Percentiles rank a stretch among this genome's conserved stretches.
Evolutionary conservation across 2,329 filamentous ascomycete genomes (phyloP).

Genomic region (Knufia petricola): DNA sequence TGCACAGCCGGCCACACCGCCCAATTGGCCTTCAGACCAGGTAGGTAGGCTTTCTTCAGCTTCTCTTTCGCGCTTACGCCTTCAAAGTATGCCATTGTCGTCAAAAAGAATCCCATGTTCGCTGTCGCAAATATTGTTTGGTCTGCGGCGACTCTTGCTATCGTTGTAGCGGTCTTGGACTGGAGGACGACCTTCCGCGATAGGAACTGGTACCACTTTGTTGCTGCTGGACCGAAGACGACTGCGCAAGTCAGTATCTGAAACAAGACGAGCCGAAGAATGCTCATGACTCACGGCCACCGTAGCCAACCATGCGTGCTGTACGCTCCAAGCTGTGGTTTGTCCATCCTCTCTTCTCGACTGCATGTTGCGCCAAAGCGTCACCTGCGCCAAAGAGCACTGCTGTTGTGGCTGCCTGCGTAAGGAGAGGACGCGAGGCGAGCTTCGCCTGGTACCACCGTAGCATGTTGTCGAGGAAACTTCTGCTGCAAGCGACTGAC

Average conservation of each 20-base stretch:
- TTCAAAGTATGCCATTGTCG: conserved; percentile 75
- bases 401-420: conserved; percentile 80
- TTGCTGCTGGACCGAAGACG: conserved; percentile 79
- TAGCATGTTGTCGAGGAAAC: neutral
- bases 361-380: conserved; percentile 77
- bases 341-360: conserved; percentile 68
- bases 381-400: conserved; percentile 90
- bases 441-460: conserved; percentile 73
- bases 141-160: conserved; percentile 69
- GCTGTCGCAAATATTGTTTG: conserved; percentile 76
- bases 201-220: conserved; percentile 77
- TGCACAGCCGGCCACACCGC: conserved; percentile 82
- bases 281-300: conserved; percentile 34
- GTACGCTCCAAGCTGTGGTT: conserved; percentile 58
- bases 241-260: conserved; percentile 34
- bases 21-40: conserved; percentile 72
- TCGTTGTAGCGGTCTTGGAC: conserved; percentile 57
- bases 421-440: conserved; percentile 72
- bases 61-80: conserved; percentile 58
- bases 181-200: conserved; percentile 59
- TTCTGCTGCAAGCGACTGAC: neutral
- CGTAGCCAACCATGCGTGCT: conserved; percentile 41
- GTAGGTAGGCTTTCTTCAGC: conserved; percentile 58
- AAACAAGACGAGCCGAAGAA: neutral
- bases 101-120: conserved; percentile 72